These are phyloP conservation scores for Triticum monococcum DNA, from an alignment of 176 grass and related monocot species.

Conservation along the genomic window DNA sequence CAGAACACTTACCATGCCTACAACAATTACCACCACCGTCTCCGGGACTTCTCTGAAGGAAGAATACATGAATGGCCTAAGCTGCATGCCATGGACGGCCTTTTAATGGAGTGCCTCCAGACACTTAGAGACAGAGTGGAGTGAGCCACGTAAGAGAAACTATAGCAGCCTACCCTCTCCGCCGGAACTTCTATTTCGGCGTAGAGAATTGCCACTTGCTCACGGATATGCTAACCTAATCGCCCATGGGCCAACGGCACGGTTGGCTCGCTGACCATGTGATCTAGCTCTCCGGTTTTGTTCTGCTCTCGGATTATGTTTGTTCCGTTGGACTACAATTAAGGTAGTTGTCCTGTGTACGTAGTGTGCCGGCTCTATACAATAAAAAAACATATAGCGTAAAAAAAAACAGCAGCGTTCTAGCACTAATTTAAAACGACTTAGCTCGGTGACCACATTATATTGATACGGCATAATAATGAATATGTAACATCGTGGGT, in stretches of 20 bases:
- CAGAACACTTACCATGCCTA: neutral
- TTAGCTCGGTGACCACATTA: neutral
- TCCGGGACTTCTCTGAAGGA: no score
- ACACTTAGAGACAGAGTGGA: neutral
- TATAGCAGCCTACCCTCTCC: neutral
- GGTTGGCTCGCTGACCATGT: neutral
- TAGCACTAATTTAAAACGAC: neutral
- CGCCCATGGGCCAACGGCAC: neutral
- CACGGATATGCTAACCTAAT: constrained; percentile 16
- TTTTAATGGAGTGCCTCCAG: no score
- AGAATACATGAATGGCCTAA: no score
- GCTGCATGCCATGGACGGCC: no score
- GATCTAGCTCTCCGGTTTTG: neutral
- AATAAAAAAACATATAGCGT: neutral
- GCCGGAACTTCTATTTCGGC: neutral
- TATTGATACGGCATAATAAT: no score
- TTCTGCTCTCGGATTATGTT: neutral
- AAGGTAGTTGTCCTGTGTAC: neutral
- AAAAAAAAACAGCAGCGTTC: neutral
- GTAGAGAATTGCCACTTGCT: constrained; percentile 11
- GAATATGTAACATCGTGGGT: neutral
- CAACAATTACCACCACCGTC: no score
- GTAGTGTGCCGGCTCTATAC: neutral
- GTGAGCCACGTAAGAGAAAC: constrained; percentile 22
- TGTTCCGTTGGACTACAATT: constrained; percentile 8